Percentiles rank a stretch among this genome's conserved stretches.
phyloP scores from a whole-genome alignment of 768 basidiomycete species.

The Peribolospora baueri region DNA sequence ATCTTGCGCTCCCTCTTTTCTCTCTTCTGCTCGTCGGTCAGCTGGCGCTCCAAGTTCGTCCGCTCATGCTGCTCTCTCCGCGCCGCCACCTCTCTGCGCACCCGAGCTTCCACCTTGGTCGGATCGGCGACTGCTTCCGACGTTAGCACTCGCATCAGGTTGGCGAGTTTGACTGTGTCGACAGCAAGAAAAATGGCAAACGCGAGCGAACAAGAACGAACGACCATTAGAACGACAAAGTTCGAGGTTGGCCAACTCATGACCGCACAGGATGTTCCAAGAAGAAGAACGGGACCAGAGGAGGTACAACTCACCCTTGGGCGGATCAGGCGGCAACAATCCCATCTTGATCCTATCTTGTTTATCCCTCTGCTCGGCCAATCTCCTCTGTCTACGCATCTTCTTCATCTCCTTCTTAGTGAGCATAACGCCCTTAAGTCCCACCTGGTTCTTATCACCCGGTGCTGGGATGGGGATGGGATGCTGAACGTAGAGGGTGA shows the following conservation, averaged over 20 bases:
- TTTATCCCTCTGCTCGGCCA: conserved; percentile 77
- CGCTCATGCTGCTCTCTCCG: conserved; percentile 73
- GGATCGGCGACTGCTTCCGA: conserved; percentile 94
- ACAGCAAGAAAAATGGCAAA: neutral
- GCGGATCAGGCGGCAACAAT: conserved; percentile 73
- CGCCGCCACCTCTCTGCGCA: conserved; percentile 74
- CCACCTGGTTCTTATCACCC: conserved; percentile 52
- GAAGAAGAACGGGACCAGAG: neutral
- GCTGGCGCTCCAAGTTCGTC: conserved; percentile 74
- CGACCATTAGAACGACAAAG: neutral
- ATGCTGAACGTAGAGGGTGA: conserved; percentile 81
- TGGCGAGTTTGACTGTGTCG: conserved; percentile 56
- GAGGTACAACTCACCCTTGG: conserved; percentile 42
- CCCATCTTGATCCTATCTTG: conserved; percentile 90
- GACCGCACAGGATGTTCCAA: neutral
- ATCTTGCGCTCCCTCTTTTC: conserved; percentile 76
- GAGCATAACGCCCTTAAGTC: conserved; percentile 65
- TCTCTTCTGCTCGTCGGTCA: conserved; percentile 66
- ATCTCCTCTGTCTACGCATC: conserved; percentile 68
- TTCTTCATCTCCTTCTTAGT: conserved; percentile 88
- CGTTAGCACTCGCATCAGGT: conserved; percentile 92
- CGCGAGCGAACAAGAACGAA: conserved; percentile 2
- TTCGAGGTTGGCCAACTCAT: neutral
- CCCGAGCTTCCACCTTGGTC: conserved; percentile 85
- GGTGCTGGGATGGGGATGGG: conserved; percentile 89